These are phyloP conservation scores for Pseudocercospora musae DNA, from an alignment of 2,329 filamentous ascomycete species.

Conservation along the genomic window DNA sequence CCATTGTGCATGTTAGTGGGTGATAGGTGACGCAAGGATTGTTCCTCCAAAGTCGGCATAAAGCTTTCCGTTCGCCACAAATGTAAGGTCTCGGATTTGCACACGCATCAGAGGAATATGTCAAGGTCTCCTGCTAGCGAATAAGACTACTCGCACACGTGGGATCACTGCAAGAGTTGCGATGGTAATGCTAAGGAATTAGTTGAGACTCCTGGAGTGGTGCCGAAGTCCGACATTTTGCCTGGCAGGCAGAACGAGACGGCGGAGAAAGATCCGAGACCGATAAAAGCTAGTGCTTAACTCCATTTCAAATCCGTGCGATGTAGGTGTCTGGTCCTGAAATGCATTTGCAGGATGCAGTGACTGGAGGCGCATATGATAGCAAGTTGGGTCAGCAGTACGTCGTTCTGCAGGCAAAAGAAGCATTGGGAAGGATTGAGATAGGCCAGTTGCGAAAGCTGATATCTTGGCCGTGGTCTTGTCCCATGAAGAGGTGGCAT, in stretches of 20 bases:
- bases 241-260: background rate
- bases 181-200: background rate
- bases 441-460: background rate
- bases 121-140: background rate
- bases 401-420: background rate
- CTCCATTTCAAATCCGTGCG: background rate
- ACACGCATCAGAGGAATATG: background rate
- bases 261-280: background rate
- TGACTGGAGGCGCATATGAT: background rate
- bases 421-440: background rate
- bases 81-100: background rate
- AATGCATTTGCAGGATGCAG: background rate
- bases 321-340: background rate
- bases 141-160: background rate
- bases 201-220: background rate
- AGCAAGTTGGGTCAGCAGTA: background rate
- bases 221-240: background rate
- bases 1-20: background rate
- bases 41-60: background rate
- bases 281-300: background rate
- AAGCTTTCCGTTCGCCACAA: background rate
- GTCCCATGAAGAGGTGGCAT: background rate
- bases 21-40: background rate
- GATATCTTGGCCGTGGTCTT: background rate
- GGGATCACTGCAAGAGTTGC: background rate